Evolutionary conservation across 106 monocot genomes (phyloP).

Genomic region (Posidonia australis): DNA sequence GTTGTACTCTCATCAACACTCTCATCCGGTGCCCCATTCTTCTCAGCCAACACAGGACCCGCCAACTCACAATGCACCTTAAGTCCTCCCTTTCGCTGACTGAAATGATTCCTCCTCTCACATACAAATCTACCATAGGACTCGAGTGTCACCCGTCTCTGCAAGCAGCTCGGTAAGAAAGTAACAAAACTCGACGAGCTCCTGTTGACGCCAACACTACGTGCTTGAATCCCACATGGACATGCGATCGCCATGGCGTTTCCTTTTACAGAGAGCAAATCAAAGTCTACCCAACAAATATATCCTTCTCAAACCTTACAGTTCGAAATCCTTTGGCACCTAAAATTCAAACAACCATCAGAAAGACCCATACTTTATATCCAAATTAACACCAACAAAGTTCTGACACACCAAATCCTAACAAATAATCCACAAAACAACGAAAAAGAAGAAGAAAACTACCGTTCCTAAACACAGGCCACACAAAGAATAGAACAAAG

Average conservation of each 20-base stretch:
- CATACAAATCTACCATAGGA: constrained; percentile 3
- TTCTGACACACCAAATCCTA: no score
- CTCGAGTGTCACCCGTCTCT: not conserved
- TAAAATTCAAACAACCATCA: no score
- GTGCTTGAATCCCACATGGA: constrained; percentile 10
- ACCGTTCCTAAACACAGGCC: no score
- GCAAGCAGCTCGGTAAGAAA: constrained; percentile 2
- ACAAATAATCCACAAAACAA: no score
- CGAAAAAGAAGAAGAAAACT: no score
- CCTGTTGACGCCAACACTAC: not conserved
- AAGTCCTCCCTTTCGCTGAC: constrained; percentile 13
- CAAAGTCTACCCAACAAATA: no score
- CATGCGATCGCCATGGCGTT: constrained; percentile 16
- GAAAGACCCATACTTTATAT: no score
- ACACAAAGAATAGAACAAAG: no score
- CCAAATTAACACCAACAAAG: no score
- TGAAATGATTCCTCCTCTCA: not conserved
- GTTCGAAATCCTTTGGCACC: no score
- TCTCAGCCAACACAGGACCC: constrained; percentile 7
- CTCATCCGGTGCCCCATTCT: constrained; percentile 13
- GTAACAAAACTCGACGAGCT: constrained; percentile 7
- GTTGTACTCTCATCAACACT: constrained; percentile 2
- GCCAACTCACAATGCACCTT: constrained; percentile 24
- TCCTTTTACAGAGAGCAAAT: no score
- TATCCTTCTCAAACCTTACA: no score